Base-by-base conservation (phyloP, 129 eudicot genomes). In the Saposhnikovia divaricata region DNA sequence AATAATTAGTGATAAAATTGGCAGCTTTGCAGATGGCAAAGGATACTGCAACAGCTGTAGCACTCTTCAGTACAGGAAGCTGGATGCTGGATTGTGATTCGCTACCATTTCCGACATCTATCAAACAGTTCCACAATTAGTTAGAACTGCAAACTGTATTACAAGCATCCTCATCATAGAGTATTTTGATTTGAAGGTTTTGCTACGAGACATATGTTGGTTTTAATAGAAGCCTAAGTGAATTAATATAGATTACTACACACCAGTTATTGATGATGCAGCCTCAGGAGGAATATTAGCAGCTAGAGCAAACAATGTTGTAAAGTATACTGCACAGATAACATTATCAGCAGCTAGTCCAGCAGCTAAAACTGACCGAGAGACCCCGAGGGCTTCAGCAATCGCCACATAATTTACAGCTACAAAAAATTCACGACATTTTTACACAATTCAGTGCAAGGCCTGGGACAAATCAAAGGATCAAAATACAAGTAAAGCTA, bases 321-420 rank as follows among this genome's bases (percentile, higher is more conserved):
- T 81, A 74, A 93, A 93, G 86, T 91, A 93, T 61, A 89, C 85
- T 7, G 97, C 97, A 85, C 98, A 93, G 16, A 93, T 88, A 47
- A 93, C 93, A 85, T 91, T 91, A 84, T 91, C 98, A 68, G 98
- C 98, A 74, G 97, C 98, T 39, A 93, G 82, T 40, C 97, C 97
- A 45, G 97, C 96, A 73, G 97, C 90, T 80, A 93, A 80, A 78
- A 87, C 97, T 44, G 95, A 93, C 46, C 96, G 88, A 74, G 97
- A 84, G 65, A 88, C 83, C 25, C 77, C 82, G 14, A 93, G 88
- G 80, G 97, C 96, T 87, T 91, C 90, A 77, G 98, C 80, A 66
- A 93, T 88, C 51, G 98, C 97, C 71, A 93, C 98, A 82, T 91
- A 93, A 75, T 93, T 91, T 69, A 93, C 97, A 89, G 98, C 97